Conservation (phyloP, 2,329 filamentous ascomycete genomes). For the Purpureocillium takamizusanense region DNA sequence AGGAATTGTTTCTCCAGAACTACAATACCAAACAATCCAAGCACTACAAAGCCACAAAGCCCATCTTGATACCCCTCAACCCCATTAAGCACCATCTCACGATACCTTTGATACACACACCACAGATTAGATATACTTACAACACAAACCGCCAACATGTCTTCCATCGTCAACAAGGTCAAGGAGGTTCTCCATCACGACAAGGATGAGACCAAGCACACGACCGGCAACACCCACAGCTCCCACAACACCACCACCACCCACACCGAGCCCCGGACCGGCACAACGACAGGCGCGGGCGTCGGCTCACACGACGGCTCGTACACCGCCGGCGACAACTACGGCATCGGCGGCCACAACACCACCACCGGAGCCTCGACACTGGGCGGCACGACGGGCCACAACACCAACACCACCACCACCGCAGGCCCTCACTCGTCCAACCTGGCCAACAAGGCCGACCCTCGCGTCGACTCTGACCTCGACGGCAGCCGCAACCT, state of each 20-base stretch:
- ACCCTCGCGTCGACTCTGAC: conserved; percentile 46
- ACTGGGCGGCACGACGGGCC: conserved; percentile 4
- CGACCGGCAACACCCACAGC: not conserved
- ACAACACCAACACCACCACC: conserved; percentile 8
- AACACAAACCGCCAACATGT: conserved; percentile 34
- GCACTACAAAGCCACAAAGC: no score
- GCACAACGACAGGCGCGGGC: conserved; percentile 23
- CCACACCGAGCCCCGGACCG: conserved; percentile 33
- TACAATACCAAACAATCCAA: no score
- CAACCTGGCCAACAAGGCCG: conserved; percentile 37
- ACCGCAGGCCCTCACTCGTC: conserved; percentile 36
- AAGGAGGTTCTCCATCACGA: conserved; percentile 44
- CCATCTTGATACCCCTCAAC: not conserved
- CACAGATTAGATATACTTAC: not conserved
- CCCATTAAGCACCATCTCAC: not conserved
- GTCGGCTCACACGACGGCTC: conserved; percentile 12
- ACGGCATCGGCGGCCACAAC: conserved; percentile 11
- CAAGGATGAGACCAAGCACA: conserved; percentile 19
- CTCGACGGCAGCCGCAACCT: conserved; percentile 26
- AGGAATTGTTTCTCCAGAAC: no score
- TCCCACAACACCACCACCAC: conserved; percentile 4
- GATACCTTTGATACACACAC: not conserved
- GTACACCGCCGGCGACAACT: conserved; percentile 36
- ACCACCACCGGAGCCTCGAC: conserved; percentile 7
- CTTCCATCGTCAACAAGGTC: conserved; percentile 49